phyloP scores from a whole-genome alignment of 345 rosid genomes.

The Eucalyptus marginata region DNA sequence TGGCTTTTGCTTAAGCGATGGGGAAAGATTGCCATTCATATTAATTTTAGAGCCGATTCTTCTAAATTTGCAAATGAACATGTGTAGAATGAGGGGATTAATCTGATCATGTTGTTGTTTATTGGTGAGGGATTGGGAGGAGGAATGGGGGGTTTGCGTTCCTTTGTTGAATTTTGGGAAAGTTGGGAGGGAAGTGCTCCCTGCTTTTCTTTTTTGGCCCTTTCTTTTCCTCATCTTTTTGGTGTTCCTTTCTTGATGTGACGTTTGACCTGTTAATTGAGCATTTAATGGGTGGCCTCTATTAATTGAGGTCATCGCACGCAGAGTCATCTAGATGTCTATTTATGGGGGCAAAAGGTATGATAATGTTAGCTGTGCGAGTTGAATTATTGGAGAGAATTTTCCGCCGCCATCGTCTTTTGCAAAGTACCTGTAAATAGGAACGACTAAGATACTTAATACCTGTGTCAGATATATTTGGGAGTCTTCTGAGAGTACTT shows the following conservation, averaged over 20 bases:
- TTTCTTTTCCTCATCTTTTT: background rate
- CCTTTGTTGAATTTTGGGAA: background rate
- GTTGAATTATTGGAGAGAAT: background rate
- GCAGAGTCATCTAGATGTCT: background rate
- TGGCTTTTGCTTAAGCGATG: background rate
- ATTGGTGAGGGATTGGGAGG: background rate
- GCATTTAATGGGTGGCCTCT: constrained; percentile 1
- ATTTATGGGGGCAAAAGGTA: background rate
- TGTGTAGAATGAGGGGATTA: background rate
- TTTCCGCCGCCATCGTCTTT: background rate
- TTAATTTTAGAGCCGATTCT: background rate
- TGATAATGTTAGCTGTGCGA: background rate
- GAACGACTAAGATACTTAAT: background rate
- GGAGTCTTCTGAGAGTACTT: background rate
- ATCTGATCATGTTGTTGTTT: background rate
- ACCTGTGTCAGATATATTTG: background rate
- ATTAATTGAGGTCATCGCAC: background rate
- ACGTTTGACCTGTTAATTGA: constrained; percentile 3
- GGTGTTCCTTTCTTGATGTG: background rate
- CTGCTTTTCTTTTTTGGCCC: background rate
- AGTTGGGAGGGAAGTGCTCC: background rate
- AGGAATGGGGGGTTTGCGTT: background rate
- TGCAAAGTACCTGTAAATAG: background rate
- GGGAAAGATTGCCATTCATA: background rate
- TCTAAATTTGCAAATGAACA: background rate